Base-by-base conservation (phyloP, 1,284 basidiomycete species). In the Cutaneotrichosporon dermatis region DNA sequence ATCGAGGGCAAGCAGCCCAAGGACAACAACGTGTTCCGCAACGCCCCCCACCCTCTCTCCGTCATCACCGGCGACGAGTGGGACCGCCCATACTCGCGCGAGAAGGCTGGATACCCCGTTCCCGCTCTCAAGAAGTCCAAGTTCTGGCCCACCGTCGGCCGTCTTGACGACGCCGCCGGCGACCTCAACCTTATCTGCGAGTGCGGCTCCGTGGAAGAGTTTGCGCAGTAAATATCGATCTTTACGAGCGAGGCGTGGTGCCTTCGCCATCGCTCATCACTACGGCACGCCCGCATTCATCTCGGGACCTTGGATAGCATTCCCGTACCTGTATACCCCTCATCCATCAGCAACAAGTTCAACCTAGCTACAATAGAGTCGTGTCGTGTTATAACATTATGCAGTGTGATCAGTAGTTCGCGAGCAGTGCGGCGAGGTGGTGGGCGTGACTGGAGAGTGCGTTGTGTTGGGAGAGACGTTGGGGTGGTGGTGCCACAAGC, bases 71-170 rank as follows among this genome's bases (percentile, higher is more conserved):
- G 87, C 54, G 83, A 83, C 55, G 82, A 92, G 62, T 99, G 95
- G 95, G 85, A 89, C 68, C 83, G 85, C 48, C 91, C 92, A 33
- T 96, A 96, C 76, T 85, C 90, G 50, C 86, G 92, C 41, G 84
- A 90, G 66, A 83, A 85, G 63, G 93, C 93, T 35, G 92, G 85
- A 10, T 95, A 89, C 77, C 92, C 93, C 41, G 77, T 90, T 63
- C 81, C 86, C 35, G 88, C 84, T 80, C 82, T 97, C 48, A 81
- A 82, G 54, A 86, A 88, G 76, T 88, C 84, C 81, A 97, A 97
- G 79, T 94, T 96, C 80, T 96, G 93, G 93, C 92, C 93, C 2
- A 84, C 88, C 8, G 89, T 94, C 51, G 88, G 88, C 10, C 83
- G 93, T 57, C 84, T 97, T 54, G 92, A 96, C 73, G 93, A 97